Conservation (phyloP, 371 early-diverging fungal genomes). For the Circinella umbellata region DNA sequence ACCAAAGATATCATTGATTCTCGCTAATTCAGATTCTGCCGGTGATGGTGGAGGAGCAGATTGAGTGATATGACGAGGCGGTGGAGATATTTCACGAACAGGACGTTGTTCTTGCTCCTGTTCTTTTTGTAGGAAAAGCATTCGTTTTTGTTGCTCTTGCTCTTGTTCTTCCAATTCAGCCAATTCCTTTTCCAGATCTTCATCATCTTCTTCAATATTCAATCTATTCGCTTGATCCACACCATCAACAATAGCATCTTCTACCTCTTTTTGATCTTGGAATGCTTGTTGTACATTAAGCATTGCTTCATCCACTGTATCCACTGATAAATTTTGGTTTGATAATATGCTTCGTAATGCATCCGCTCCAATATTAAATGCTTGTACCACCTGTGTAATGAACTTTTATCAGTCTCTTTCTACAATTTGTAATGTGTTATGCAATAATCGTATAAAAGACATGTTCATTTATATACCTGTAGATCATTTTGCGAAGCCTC, state of each 20-base stretch:
- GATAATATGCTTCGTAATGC: constrained; percentile 44
- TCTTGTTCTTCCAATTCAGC: constrained; percentile 27
- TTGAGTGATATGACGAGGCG: constrained; percentile 5
- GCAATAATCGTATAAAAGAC: not conserved
- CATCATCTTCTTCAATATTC: constrained; percentile 29
- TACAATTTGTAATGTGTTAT: not conserved
- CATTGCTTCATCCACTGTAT: constrained; percentile 53
- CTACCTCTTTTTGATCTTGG: constrained; percentile 61
- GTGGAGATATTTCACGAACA: not conserved
- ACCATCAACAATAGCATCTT: constrained; percentile 48
- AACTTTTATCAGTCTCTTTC: too few species aligned
- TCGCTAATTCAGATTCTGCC: constrained; percentile 20
- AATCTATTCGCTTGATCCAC: constrained; percentile 23
- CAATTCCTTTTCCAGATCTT: constrained; percentile 55
- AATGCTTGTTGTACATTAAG: constrained; percentile 49
- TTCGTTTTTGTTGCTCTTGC: constrained; percentile 5
- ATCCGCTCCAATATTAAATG: constrained; percentile 58
- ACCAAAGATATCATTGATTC: constrained; percentile 14
- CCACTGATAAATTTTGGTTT: constrained; percentile 40
- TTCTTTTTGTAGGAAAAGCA: constrained; percentile 8
- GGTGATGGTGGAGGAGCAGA: constrained; percentile 14
- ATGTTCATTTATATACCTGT: constrained; percentile 37
- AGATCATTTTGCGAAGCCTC: constrained; percentile 59
- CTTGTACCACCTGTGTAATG: constrained; percentile 47
- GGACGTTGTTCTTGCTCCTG: not conserved